Conservation (phyloP, 139 green algal species). For the Chlorella sp. region DNA sequence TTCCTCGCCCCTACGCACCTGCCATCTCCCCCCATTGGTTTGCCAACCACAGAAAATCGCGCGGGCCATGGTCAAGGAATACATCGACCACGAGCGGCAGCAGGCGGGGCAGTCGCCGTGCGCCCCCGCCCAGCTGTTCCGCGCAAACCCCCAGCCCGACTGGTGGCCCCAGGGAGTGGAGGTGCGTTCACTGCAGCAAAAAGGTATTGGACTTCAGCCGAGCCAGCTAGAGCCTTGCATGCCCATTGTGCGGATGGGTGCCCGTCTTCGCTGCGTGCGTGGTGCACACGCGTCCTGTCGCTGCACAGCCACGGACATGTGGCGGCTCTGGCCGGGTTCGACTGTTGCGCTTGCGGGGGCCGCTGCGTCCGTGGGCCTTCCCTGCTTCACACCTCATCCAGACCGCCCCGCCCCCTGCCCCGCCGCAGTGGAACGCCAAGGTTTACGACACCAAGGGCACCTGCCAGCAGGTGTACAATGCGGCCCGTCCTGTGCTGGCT, state of each 20-base stretch:
- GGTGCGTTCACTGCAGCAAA: too few species aligned
- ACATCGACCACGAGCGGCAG: conserved; percentile 20
- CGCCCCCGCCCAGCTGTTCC: neutral
- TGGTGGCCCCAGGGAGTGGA: conserved; percentile 8
- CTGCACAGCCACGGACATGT: too few species aligned
- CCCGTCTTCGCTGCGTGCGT: too few species aligned
- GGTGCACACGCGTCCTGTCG: too few species aligned
- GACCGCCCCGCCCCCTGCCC: neutral
- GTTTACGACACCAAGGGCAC: conserved; percentile 24
- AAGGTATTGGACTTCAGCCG: too few species aligned
- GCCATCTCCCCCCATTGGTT: neutral
- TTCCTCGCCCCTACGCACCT: neutral
- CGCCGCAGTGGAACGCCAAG: conserved; percentile 13
- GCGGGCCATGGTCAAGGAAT: conserved; percentile 19
- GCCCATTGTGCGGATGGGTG: too few species aligned
- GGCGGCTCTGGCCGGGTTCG: too few species aligned
- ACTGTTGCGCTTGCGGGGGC: too few species aligned
- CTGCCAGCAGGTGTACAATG: conserved; percentile 12
- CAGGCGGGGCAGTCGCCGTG: neutral
- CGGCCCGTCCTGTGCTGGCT: conserved; percentile 21
- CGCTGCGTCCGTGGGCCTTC: too few species aligned
- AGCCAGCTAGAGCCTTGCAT: too few species aligned
- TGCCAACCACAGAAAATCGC: neutral
- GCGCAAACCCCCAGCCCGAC: neutral
- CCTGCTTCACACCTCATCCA: neutral